phyloP scores from a whole-genome alignment of 495 filamentous ascomycete genomes.

The Penicillium atrosanguineum region DNA sequence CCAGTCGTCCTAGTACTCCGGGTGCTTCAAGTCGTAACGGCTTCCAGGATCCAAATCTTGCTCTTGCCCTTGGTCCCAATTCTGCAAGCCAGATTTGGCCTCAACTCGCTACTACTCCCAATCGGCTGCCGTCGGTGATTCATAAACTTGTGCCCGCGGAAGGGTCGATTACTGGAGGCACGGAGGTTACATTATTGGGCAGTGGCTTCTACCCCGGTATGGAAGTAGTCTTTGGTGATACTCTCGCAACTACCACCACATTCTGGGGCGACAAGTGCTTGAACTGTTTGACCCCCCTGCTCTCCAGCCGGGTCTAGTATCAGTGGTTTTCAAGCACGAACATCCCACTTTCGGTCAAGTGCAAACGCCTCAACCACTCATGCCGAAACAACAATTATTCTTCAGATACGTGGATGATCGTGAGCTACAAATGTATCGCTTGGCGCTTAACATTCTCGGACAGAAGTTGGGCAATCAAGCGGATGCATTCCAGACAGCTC shows the following conservation, averaged over 20 bases:
- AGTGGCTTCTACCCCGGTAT: conserved; percentile 75
- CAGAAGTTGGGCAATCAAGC: conserved; percentile 48
- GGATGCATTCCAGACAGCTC: conserved; percentile 50
- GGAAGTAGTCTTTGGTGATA: conserved; percentile 83
- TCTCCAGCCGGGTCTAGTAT: conserved; percentile 63
- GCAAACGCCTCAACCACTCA: conserved; percentile 41
- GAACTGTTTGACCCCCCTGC: conserved; percentile 84
- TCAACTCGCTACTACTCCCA: conserved; percentile 38
- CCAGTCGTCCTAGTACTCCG: conserved; percentile 47
- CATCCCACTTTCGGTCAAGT: conserved; percentile 50
- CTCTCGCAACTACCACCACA: conserved; percentile 72
- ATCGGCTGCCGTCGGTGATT: conserved; percentile 55
- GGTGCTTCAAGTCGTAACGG: conserved; percentile 44
- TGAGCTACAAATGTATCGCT: conserved; percentile 61
- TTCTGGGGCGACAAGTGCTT: conserved; percentile 79
- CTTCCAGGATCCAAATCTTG: conserved; percentile 38
- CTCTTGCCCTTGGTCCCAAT: conserved; percentile 30
- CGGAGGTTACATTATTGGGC: conserved; percentile 81
- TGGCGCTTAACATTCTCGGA: conserved; percentile 47
- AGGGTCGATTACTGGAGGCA: conserved; percentile 77
- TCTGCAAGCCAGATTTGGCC: conserved; percentile 41
- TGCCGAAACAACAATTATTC: conserved; percentile 55
- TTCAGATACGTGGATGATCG: conserved; percentile 82
- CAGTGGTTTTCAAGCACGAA: conserved; percentile 69
- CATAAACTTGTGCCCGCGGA: conserved; percentile 78